These are phyloP conservation scores for Monosporozyma solicola DNA, from an alignment of 805 yeast genomes.

Conservation along the genomic window DNA sequence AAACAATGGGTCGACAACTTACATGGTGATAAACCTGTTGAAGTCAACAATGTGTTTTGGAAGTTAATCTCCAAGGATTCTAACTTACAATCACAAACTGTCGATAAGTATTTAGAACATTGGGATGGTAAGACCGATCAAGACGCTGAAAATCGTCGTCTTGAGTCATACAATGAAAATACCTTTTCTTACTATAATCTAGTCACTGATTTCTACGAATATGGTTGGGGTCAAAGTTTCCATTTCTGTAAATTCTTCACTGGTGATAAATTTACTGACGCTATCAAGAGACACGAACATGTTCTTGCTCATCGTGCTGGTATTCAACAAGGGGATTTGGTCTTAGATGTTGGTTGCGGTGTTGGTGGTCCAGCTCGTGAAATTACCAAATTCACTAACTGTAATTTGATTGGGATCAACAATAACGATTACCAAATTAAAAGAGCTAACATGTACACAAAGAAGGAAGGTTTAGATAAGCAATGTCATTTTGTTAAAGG, in stretches of 20 bases:
- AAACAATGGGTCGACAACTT: constrained; percentile 69
- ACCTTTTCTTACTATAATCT: constrained; percentile 95
- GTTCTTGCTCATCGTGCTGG: constrained; percentile 83
- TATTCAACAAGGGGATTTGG: constrained; percentile 69
- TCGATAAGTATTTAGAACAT: constrained; percentile 85
- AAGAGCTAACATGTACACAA: constrained; percentile 78
- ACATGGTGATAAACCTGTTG: constrained; percentile 67
- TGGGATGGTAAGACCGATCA: constrained; percentile 88
- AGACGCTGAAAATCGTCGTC: constrained; percentile 62
- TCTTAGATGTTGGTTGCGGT: constrained; percentile 97
- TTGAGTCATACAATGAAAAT: constrained; percentile 78
- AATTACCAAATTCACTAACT: constrained; percentile 83
- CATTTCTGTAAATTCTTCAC: constrained; percentile 90
- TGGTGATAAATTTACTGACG: constrained; percentile 91
- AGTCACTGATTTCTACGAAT: constrained; percentile 96
- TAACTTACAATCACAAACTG: constrained; percentile 73
- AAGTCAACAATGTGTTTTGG: constrained; percentile 52
- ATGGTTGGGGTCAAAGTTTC: constrained; percentile 99
- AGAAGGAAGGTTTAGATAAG: constrained; percentile 52
- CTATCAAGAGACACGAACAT: constrained; percentile 96
- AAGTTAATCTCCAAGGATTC: constrained; percentile 74
- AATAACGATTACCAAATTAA: constrained; percentile 96
- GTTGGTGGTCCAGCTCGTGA: constrained; percentile 99
- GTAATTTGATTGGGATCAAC: constrained; percentile 81
- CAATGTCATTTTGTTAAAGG: constrained; percentile 87